Conservation (phyloP, 495 filamentous ascomycete species). For the Terfezia claveryi region DNA sequence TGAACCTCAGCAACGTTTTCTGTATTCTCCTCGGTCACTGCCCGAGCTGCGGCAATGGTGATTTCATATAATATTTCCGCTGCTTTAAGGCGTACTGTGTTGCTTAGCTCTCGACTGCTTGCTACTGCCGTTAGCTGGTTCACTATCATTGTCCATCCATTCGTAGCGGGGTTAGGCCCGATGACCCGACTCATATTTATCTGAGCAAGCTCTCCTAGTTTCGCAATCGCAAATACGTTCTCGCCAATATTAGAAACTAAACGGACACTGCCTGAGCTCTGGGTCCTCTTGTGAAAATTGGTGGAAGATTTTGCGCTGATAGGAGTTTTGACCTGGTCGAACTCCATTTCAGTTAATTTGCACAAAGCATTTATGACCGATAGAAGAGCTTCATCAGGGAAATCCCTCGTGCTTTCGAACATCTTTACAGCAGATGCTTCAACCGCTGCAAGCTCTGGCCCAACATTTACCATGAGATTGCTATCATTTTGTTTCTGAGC, state of each 20-base stretch:
- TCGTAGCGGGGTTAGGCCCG: constrained; percentile 34
- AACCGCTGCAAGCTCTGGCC: constrained; percentile 62
- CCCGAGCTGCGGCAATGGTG: constrained; percentile 39
- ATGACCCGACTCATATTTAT: constrained; percentile 63
- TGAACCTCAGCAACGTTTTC: constrained; percentile 37
- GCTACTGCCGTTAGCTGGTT: constrained; percentile 43
- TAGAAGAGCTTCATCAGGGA: constrained; percentile 60
- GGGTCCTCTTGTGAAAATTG: constrained; percentile 31
- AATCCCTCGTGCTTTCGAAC: constrained; percentile 75
- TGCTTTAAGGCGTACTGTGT: constrained; percentile 44
- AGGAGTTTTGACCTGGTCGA: constrained; percentile 15
- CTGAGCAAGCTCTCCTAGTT: constrained; percentile 50
- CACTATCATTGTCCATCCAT: constrained; percentile 55
- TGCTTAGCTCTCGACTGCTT: constrained; percentile 29
- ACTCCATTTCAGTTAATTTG: constrained; percentile 31
- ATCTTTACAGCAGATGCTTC: constrained; percentile 70
- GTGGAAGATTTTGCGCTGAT: constrained; percentile 17
- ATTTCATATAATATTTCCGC: constrained; percentile 55
- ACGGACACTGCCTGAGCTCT: constrained; percentile 37
- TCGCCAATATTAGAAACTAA: constrained; percentile 35
- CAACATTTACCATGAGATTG: constrained; percentile 38
- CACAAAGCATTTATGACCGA: constrained; percentile 56
- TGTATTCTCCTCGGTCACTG: constrained; percentile 27
- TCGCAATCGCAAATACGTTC: constrained; percentile 60
- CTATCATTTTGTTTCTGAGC: constrained; percentile 12